Percentiles rank a stretch among this genome's conserved stretches.
These are phyloP conservation scores for Aspergillus bombycis DNA, from an alignment of 2,329 filamentous ascomycete species.

Conservation along the genomic window DNA sequence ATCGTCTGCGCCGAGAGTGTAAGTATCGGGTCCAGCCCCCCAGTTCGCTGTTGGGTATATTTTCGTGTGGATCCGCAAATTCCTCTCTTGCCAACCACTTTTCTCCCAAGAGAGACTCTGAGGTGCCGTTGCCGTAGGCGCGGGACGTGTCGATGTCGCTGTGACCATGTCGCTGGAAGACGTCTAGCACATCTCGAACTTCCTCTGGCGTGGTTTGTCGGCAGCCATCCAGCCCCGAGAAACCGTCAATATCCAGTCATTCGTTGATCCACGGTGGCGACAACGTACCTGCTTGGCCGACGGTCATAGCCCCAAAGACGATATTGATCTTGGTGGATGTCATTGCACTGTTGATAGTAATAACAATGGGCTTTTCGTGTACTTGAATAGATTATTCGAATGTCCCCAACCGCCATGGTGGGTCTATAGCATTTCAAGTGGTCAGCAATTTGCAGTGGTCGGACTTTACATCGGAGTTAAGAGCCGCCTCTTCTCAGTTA, in stretches of 20 bases:
- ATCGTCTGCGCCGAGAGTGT: conserved; percentile 33
- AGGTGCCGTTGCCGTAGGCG: conserved; percentile 28
- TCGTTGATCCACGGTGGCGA: background rate
- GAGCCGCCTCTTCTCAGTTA: too few species aligned
- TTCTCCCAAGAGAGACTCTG: conserved; percentile 44
- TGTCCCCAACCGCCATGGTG: too few species aligned
- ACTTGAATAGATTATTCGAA: too few species aligned
- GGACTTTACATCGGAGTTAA: too few species aligned
- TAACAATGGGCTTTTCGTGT: too few species aligned
- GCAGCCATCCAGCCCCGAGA: background rate
- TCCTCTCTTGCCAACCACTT: conserved; percentile 32
- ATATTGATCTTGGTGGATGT: background rate
- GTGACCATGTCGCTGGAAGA: conserved; percentile 30
- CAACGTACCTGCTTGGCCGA: conserved; percentile 8
- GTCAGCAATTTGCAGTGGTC: too few species aligned
- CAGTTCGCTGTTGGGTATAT: conserved; percentile 33
- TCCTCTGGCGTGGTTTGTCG: background rate
- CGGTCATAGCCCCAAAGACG: conserved; percentile 11
- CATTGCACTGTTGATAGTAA: background rate
- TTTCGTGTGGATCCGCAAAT: conserved; percentile 50
- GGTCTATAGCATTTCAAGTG: too few species aligned
- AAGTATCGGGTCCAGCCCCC: conserved; percentile 9
- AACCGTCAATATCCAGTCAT: background rate
- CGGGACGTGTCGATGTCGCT: conserved; percentile 33
- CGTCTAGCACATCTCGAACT: conserved; percentile 17